These are phyloP conservation scores for Dalbergia oliveri DNA, from an alignment of 306 rosid species.

Conservation along the genomic window DNA sequence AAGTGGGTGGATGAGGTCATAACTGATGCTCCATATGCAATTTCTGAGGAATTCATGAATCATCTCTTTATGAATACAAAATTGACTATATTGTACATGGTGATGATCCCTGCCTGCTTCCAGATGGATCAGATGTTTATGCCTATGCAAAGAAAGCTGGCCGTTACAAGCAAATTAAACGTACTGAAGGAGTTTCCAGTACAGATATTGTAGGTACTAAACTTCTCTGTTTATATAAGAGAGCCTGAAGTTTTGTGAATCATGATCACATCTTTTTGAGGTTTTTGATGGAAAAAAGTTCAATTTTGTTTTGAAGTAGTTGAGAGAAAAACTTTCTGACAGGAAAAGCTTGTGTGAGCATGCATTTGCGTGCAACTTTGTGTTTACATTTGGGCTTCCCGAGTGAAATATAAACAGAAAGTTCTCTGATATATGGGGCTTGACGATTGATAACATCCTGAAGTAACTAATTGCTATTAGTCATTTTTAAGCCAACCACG, in stretches of 20 bases:
- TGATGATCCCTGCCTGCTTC: slow-evolving; percentile 99
- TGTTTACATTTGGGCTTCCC: too few species aligned
- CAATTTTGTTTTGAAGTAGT: neutral
- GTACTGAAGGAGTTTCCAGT: slow-evolving; percentile 99
- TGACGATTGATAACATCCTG: neutral
- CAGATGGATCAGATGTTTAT: slow-evolving; percentile 99
- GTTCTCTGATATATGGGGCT: too few species aligned
- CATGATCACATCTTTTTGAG: neutral
- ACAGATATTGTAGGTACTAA: slow-evolving; percentile 97
- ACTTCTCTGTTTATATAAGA: slow-evolving; percentile 48
- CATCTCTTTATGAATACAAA: slow-evolving; percentile 91
- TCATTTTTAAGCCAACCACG: slow-evolving; percentile 14
- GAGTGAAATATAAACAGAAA: too few species aligned
- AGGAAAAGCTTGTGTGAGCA: neutral
- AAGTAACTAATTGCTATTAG: neutral
- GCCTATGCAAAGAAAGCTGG: slow-evolving; percentile 95
- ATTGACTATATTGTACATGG: slow-evolving; percentile 97
- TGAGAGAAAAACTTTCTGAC: slow-evolving; percentile 18
- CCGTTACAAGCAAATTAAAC: slow-evolving; percentile 97
- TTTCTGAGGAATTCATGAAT: slow-evolving; percentile 88
- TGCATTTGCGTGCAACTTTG: too few species aligned
- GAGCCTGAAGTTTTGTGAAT: slow-evolving; percentile 24
- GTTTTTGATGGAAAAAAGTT: neutral
- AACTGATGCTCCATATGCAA: slow-evolving; percentile 93
- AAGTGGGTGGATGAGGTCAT: slow-evolving; percentile 99